Conservation (phyloP, 768 basidiomycete species). For the Phanerochaete sordida region DNA sequence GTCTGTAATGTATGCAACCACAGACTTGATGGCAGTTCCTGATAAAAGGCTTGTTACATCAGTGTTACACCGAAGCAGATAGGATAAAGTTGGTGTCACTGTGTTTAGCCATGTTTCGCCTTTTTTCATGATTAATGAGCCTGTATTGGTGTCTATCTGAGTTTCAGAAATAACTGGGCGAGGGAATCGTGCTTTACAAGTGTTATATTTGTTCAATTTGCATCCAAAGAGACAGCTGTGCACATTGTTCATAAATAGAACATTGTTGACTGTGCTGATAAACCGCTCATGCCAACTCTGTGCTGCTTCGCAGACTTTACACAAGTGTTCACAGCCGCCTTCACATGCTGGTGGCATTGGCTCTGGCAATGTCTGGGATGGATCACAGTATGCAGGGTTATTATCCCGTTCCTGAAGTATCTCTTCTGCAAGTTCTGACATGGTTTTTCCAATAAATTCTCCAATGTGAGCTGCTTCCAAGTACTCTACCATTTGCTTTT, state of each 20-base stretch:
- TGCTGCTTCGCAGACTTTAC: not conserved
- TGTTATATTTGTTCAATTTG: slow-evolving; percentile 20
- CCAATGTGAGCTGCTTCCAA: slow-evolving; percentile 29
- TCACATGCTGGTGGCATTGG: not conserved
- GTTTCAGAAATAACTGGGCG: slow-evolving; percentile 22
- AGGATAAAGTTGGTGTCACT: slow-evolving; percentile 27
- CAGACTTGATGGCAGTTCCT: slow-evolving; percentile 37
- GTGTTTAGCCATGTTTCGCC: slow-evolving; percentile 36
- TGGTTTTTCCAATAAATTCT: slow-evolving; percentile 25
- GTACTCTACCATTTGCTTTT: slow-evolving; percentile 23
- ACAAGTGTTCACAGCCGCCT: not conserved
- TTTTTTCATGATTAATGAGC: slow-evolving; percentile 28
- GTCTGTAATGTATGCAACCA: slow-evolving; percentile 37
- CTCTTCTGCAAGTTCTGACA: slow-evolving; percentile 13
- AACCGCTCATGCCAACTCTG: not conserved
- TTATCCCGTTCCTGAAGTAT: not conserved
- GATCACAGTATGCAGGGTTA: too few relatives aligned
- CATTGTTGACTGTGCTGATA: not conserved
- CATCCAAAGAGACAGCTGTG: slow-evolving; percentile 18
- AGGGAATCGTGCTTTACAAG: slow-evolving; percentile 35
- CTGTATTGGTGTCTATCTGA: slow-evolving; percentile 25
- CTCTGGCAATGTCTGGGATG: not conserved
- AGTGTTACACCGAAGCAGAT: slow-evolving; percentile 35
- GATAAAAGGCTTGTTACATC: slow-evolving; percentile 36
- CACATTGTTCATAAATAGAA: slow-evolving; percentile 7